These are phyloP conservation scores for Fusarium irregulare DNA, from an alignment of 2,329 filamentous ascomycete species.

Conservation along the genomic window DNA sequence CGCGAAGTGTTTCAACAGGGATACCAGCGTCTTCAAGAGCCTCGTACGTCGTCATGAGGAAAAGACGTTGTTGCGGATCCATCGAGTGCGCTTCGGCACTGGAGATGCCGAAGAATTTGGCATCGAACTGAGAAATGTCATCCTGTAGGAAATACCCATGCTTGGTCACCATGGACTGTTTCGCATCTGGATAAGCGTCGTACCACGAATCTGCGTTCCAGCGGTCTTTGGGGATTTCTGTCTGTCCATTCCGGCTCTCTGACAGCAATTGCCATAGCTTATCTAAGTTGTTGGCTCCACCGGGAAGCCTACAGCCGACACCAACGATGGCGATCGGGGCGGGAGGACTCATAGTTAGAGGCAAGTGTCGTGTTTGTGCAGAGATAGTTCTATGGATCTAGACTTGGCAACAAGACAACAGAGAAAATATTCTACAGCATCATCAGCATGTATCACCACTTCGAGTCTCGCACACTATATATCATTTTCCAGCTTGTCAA, in stretches of 20 bases:
- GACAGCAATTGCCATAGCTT: constrained; percentile 5
- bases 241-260: neutral
- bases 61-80: neutral
- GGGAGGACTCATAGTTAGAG: neutral
- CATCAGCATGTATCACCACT: rapidly evolving
- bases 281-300: constrained; percentile 11
- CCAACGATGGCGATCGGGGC: constrained; percentile 3
- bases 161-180: constrained; percentile 11
- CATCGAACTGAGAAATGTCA: constrained; percentile 12
- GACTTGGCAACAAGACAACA: neutral
- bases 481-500: neutral
- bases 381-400: no score
- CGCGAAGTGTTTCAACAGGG: neutral
- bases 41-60: constrained; percentile 11
- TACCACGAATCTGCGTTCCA: constrained; percentile 9
- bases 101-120: constrained; percentile 9
- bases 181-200: constrained; percentile 8
- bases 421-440: neutral
- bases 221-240: constrained; percentile 6
- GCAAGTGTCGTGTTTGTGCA: neutral
- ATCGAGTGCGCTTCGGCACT: neutral
- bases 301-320: constrained; percentile 6
- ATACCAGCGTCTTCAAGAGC: constrained; percentile 10
- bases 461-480: neutral
- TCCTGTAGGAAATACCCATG: constrained; percentile 4